phyloP scores from a whole-genome alignment of 768 basidiomycete genomes.

The Lentinula raphanica region DNA sequence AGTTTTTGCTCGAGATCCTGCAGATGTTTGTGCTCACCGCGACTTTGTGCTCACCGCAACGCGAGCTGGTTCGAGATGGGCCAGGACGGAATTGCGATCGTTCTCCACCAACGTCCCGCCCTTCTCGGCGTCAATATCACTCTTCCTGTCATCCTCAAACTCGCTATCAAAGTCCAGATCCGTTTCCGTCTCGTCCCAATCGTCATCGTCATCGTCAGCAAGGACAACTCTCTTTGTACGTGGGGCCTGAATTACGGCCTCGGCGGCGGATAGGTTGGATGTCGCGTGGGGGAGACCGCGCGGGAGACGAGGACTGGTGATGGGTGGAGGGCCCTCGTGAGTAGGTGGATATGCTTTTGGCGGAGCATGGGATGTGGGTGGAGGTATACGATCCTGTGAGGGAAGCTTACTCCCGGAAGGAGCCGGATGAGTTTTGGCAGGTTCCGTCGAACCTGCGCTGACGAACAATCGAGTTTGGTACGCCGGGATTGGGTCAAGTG shows the following conservation, averaged over 20 bases:
- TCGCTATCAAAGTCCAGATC: constrained; percentile 25
- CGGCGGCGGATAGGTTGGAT: background rate
- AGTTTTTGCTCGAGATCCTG: constrained; percentile 19
- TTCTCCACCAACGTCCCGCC: constrained; percentile 1
- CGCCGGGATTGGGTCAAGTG: background rate
- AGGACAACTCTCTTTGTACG: constrained; percentile 34
- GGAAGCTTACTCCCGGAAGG: background rate
- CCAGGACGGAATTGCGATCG: background rate
- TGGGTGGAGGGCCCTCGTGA: too few species aligned
- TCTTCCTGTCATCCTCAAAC: constrained; percentile 22
- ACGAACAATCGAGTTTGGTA: background rate
- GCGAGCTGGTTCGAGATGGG: background rate
- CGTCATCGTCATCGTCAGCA: constrained; percentile 49
- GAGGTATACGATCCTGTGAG: background rate
- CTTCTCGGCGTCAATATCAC: constrained; percentile 7
- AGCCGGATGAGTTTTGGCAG: background rate
- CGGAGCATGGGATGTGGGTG: background rate
- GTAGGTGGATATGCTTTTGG: background rate
- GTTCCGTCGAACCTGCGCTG: background rate
- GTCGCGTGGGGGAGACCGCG: constrained; percentile 7
- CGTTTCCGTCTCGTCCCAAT: constrained; percentile 40
- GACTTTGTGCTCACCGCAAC: too few species aligned
- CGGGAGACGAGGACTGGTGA: background rate
- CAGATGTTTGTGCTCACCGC: background rate
- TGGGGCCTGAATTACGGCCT: constrained; percentile 15